These are phyloP conservation scores for Neopestalotiopsis clavispora DNA, from an alignment of 2,329 filamentous ascomycete genomes.

Conservation along the genomic window DNA sequence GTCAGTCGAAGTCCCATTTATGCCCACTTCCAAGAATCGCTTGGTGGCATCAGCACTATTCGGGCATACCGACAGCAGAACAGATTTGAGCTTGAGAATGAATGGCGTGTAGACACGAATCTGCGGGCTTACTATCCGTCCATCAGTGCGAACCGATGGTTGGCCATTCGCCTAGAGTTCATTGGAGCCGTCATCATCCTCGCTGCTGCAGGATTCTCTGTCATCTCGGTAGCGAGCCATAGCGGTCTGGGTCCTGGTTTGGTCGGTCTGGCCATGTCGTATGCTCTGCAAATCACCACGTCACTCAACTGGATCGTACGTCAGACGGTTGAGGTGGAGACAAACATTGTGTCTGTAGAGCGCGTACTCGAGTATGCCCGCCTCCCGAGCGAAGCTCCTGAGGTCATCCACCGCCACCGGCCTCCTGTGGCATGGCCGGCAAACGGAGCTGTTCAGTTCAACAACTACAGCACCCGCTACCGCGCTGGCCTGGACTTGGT, in stretches of 20 bases:
- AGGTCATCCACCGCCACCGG: conserved; percentile 86
- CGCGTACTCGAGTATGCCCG: conserved; percentile 94
- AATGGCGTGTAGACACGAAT: conserved; percentile 97
- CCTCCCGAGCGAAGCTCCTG: conserved; percentile 90
- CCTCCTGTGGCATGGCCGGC: conserved; percentile 92
- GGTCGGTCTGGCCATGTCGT: conserved; percentile 95
- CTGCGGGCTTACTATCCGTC: conserved; percentile 94
- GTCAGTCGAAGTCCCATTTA: conserved; percentile 96
- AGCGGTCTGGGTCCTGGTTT: conserved; percentile 70
- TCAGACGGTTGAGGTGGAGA: conserved; percentile 99
- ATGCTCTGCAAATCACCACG: conserved; percentile 94
- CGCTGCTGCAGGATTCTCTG: conserved; percentile 79
- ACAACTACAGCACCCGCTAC: conserved; percentile 94
- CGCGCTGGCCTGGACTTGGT: conserved; percentile 88
- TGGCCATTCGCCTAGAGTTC: conserved; percentile 93
- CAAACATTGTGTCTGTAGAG: conserved; percentile 99
- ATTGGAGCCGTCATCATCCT: conserved; percentile 95
- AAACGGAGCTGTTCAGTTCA: conserved; percentile 85
- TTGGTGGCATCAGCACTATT: conserved; percentile 93
- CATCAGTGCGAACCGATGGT: conserved; percentile 92
- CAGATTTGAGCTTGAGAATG: conserved; percentile 90
- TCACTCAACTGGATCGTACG: conserved; percentile 99
- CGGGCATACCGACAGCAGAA: conserved; percentile 90
- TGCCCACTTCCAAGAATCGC: conserved; percentile 96
- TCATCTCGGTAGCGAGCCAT: conserved; percentile 76